Evolutionary conservation across 768 basidiomycete genomes (phyloP).

Genomic region (Mycena vitilis): DNA sequence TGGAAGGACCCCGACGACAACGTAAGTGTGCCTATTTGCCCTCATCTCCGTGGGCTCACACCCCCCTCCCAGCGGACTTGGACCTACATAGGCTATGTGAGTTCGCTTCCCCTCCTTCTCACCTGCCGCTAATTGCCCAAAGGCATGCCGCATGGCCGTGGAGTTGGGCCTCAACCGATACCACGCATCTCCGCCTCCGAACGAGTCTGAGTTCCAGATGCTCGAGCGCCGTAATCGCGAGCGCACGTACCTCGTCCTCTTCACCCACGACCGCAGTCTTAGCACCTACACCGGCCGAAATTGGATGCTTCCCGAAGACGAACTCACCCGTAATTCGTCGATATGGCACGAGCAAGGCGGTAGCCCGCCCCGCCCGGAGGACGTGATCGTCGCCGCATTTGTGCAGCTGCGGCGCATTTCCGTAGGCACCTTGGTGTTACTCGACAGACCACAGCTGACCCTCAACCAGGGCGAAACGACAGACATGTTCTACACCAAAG

Average conservation of each 20-base stretch:
- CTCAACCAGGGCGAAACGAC: conserved; percentile 76
- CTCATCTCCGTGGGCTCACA: conserved; percentile 35
- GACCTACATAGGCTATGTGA: conserved; percentile 88
- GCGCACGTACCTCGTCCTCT: conserved; percentile 87
- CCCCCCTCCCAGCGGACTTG: conserved; percentile 71
- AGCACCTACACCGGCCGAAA: conserved; percentile 88
- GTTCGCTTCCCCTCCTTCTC: conserved; percentile 41
- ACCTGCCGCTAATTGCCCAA: conserved; percentile 24
- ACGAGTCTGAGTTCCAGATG: conserved; percentile 74
- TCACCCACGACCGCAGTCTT: conserved; percentile 87
- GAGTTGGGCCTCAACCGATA: conserved; percentile 85
- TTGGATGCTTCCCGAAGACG: conserved; percentile 92
- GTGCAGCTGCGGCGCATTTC: conserved; percentile 83
- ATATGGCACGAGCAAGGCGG: conserved; percentile 79
- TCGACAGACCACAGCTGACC: conserved; percentile 10
- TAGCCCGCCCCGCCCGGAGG: conserved; percentile 72
- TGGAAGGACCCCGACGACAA: conserved; percentile 92
- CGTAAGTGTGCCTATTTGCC: conserved; percentile 52
- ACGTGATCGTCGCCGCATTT: conserved; percentile 83
- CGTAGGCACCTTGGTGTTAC: conserved; percentile 54
- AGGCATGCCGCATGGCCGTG: conserved; percentile 91
- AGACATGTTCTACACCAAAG: conserved; percentile 72
- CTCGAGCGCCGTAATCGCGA: conserved; percentile 87
- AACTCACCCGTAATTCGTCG: conserved; percentile 74
- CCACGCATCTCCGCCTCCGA: conserved; percentile 60